Conservation (phyloP, 495 filamentous ascomycete genomes). For the Cryomyces minteri region DNA sequence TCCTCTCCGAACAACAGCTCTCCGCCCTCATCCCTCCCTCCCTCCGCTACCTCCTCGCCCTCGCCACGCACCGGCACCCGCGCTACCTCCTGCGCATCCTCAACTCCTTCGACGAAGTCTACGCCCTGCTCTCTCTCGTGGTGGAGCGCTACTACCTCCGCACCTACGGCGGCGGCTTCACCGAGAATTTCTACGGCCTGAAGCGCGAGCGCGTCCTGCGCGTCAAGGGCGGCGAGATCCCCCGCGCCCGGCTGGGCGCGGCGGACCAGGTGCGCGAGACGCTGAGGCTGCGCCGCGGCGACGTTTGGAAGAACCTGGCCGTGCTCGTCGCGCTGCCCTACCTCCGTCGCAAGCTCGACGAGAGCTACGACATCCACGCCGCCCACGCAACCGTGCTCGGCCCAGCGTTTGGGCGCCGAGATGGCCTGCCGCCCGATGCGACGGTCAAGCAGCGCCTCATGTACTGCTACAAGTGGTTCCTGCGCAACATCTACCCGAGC, state of each 20-base stretch:
- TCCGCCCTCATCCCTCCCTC: constrained; percentile 84
- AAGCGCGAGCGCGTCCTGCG: constrained; percentile 76
- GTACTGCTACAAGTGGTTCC: constrained; percentile 73
- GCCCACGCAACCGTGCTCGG: constrained; percentile 40
- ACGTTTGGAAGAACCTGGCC: constrained; percentile 84
- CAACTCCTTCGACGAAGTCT: constrained; percentile 91
- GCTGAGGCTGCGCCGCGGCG: constrained; percentile 43
- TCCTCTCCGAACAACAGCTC: constrained; percentile 89
- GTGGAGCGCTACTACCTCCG: constrained; percentile 87
- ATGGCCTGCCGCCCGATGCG: constrained; percentile 20
- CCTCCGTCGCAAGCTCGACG: constrained; percentile 85
- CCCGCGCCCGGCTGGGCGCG: constrained; percentile 54
- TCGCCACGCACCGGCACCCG: constrained; percentile 79
- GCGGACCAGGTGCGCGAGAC: constrained; percentile 56
- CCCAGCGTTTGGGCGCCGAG: constrained; percentile 33
- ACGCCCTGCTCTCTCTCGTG: constrained; percentile 69
- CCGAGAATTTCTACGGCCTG: constrained; percentile 94
- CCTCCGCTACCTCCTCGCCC: constrained; percentile 76
- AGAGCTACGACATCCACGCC: constrained; percentile 80
- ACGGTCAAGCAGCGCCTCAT: constrained; percentile 39
- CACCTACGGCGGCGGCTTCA: constrained; percentile 81
- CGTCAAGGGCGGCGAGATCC: constrained; percentile 55
- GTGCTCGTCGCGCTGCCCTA: constrained; percentile 89
- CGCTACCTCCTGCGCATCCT: constrained; percentile 81
- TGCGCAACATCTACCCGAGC: constrained; percentile 78